A percentile compares a stretch with the other conserved stretches of the same genome.
These are phyloP conservation scores for Purshia tridentata DNA, from an alignment of 306 rosid genomes.

Conservation along the genomic window DNA sequence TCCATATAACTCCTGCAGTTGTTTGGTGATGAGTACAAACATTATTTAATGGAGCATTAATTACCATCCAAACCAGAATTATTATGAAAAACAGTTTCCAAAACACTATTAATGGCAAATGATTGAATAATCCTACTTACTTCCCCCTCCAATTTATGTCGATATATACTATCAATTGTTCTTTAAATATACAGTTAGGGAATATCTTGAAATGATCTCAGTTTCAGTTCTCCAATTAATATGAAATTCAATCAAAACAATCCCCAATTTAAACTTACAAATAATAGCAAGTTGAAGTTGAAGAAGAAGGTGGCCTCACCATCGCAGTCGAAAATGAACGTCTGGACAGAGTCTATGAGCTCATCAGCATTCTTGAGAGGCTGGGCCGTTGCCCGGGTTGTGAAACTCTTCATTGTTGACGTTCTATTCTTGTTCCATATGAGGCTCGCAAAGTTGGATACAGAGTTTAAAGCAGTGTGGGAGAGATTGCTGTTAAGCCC, in stretches of 20 bases:
- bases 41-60: background rate
- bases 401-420: slow-evolving; percentile 49
- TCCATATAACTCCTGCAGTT: slow-evolving; percentile 95
- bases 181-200: no score
- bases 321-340: slow-evolving; percentile 94
- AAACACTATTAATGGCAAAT: background rate
- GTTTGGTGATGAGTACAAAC: background rate
- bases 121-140: background rate
- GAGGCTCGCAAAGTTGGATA: slow-evolving; percentile 26
- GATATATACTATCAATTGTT: no score
- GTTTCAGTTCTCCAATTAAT: background rate
- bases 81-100: background rate
- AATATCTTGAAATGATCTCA: background rate
- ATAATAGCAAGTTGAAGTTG: background rate
- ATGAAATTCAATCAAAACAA: background rate
- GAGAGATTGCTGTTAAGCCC: slow-evolving; percentile 31
- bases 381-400: slow-evolving; percentile 64
- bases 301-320: slow-evolving; percentile 39
- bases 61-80: background rate
- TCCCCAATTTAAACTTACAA: no score
- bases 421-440: slow-evolving; percentile 36
- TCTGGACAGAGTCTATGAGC: slow-evolving; percentile 87
- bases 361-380: slow-evolving; percentile 76
- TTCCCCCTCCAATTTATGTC: background rate
- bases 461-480: slow-evolving; percentile 19